Base-by-base conservation (phyloP, 2,329 filamentous ascomycete genomes). In the Trichoderma arundinaceum region DNA sequence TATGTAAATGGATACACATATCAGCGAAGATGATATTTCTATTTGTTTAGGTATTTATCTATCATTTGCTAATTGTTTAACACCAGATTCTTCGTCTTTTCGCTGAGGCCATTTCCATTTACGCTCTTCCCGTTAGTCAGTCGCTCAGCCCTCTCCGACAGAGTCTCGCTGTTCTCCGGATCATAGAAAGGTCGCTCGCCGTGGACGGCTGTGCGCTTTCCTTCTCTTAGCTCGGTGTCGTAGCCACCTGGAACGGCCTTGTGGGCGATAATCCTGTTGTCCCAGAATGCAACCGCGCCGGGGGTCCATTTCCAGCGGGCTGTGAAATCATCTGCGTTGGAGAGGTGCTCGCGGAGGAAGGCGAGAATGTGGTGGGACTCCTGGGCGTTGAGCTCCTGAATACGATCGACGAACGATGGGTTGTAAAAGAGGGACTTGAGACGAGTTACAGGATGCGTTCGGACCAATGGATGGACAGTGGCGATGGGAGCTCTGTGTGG, bases 271-370 rank as follows among this genome's bases (percentile, higher is more conserved):
- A 66, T 22, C n/a, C 65, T 48, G 61, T 66, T 66, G 17, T 66
- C 65, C 65, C 65, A 66, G 38, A 66, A 66, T 1, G 65, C 65
- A 3, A 66, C 60, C n/a, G 65, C 59, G 10, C 65, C 60, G 4
- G 65, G 60, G 1, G 65, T 66, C 65, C 65, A 66, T n/a, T 66
- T 66, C 65, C 65, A 66, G 52, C 65, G 60, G 2, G 28, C 60
- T 7, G 65, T 66, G 17, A 66, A n/a, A 17, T 66, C 65, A 22
- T 64, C 65, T 28, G 65, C 59, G 39, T 51, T 64, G 51, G 63
- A 49, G 35, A 66, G 65, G 38, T 66, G 65, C 44, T 66, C 65
- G 12, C 65, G 65, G 12, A 66, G 65, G 10, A 66, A 65, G 17
- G 65, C 65, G 32, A 66, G 60, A n/a, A 66, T 57, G 48, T 66